These are phyloP conservation scores for Lycium ferocissimum DNA, from an alignment of 257 asterid species.

Conservation along the genomic window DNA sequence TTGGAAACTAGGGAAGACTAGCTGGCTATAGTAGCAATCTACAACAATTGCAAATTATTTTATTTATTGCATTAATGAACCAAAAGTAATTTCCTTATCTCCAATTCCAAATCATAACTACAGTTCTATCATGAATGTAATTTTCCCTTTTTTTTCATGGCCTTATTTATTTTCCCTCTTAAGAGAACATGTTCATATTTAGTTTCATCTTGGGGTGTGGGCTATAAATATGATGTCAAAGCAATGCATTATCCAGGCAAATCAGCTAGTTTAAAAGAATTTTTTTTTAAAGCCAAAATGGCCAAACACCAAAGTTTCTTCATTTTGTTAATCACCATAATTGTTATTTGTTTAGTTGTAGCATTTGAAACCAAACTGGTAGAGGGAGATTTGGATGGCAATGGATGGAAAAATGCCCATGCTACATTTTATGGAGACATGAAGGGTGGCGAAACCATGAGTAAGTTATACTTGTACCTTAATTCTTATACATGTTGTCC, in stretches of 20 bases:
- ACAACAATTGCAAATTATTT: too few relatives aligned
- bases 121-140: neutral
- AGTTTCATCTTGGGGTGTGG: neutral
- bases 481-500: neutral
- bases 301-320: neutral
- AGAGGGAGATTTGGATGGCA: neutral
- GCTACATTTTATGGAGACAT: slow-evolving; percentile 31
- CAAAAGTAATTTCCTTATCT: neutral
- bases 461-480: neutral
- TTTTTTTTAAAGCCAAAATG: neutral
- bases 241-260: neutral
- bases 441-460: neutral
- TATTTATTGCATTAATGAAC: neutral
- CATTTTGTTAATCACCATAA: neutral
- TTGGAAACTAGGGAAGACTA: neutral
- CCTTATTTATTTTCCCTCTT: neutral
- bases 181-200: neutral
- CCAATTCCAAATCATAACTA: neutral
- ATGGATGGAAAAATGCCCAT: slow-evolving; percentile 19
- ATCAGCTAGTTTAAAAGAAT: neutral
- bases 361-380: neutral
- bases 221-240: neutral
- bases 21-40: neutral
- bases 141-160: neutral
- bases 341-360: neutral